These are phyloP conservation scores for Trichosanthes cucumerina DNA, from an alignment of 306 rosid genomes.

Conservation along the genomic window DNA sequence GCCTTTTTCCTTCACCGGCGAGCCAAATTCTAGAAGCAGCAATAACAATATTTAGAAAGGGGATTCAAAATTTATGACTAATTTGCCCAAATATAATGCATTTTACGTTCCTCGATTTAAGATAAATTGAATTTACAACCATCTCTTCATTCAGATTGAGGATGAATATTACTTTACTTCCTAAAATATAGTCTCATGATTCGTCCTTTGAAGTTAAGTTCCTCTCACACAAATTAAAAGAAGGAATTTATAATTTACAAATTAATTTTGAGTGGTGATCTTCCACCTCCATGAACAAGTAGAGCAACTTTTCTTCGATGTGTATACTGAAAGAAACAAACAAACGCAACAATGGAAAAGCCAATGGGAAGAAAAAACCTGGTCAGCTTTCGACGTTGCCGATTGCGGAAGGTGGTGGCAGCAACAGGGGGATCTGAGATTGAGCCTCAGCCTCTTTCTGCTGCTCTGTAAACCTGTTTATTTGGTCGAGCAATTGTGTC, in stretches of 20 bases:
- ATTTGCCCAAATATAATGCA: neutral
- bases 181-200: neutral
- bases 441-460: slow-evolving; percentile 41
- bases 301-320: neutral
- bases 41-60: neutral
- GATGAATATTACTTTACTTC: neutral
- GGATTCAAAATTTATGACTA: neutral
- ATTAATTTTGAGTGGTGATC: neutral
- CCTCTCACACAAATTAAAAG: neutral
- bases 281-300: slow-evolving; percentile 1
- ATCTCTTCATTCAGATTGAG: neutral
- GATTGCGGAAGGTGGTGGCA: neutral
- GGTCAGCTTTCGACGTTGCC: neutral
- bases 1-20: neutral
- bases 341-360: neutral
- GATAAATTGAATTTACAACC: neutral
- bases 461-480: slow-evolving; percentile 57
- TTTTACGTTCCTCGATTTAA: neutral
- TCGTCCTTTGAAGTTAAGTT: neutral
- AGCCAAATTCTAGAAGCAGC: neutral
- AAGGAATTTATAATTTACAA: neutral
- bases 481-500: slow-evolving; percentile 65
- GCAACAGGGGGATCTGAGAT: slow-evolving; percentile 15
- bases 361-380: neutral
- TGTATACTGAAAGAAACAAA: neutral